Conservation (phyloP, 192 early-diverging fungal species). For the Rhizophagus sp. region DNA sequence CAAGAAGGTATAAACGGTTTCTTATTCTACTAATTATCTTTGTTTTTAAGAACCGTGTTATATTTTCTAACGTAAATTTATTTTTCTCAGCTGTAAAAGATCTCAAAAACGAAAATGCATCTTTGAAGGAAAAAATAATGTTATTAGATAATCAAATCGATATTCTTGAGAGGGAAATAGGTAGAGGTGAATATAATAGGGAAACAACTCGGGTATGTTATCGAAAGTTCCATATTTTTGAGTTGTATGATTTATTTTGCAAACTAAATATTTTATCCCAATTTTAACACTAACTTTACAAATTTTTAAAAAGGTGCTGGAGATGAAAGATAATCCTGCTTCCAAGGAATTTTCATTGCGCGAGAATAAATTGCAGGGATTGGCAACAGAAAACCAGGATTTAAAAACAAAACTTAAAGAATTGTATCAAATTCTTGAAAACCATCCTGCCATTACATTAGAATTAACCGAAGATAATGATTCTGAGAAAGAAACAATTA, state of each 20-base stretch:
- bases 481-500: conserved; percentile 16
- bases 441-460: not conserved
- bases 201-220: conserved; percentile 48
- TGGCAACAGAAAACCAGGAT: conserved; percentile 69
- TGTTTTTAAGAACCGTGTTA: not conserved
- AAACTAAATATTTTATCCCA: too few species aligned
- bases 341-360: conserved; percentile 65
- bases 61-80: not conserved
- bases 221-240: not conserved
- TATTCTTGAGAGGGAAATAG: conserved; percentile 63
- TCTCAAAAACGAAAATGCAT: conserved; percentile 4
- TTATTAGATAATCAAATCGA: conserved; percentile 41
- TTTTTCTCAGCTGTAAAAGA: not conserved
- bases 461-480: conserved; percentile 31
- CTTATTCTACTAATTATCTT: not conserved
- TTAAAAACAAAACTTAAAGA: conserved; percentile 48
- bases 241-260: not conserved
- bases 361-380: conserved; percentile 63
- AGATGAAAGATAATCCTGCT: conserved; percentile 79
- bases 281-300: too few species aligned
- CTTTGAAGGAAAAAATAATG: not conserved
- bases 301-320: conserved; percentile 44
- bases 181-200: conserved; percentile 62
- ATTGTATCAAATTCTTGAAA: conserved; percentile 28
- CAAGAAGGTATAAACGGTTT: conserved; percentile 3